A percentile compares a stretch with the other conserved stretches of the same genome.
These are phyloP conservation scores for Beauveria caledonica DNA, from an alignment of 2,329 filamentous ascomycete species.

Conservation along the genomic window DNA sequence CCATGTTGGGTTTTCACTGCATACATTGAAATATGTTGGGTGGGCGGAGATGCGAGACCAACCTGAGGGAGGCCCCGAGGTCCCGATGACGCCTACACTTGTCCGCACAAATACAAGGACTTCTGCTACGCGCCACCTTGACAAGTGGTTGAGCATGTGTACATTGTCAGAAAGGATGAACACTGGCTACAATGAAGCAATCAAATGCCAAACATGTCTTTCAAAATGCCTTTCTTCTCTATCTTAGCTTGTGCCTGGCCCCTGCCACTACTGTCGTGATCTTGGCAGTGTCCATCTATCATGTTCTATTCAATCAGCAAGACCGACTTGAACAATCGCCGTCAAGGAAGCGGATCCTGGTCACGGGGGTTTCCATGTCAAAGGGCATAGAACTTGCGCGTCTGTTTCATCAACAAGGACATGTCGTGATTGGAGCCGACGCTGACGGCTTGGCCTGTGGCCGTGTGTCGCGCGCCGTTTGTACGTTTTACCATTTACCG, in stretches of 20 bases:
- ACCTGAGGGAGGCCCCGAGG: too few species aligned
- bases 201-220: constrained; percentile 12
- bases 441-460: constrained; percentile 46
- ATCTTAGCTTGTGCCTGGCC: constrained; percentile 31
- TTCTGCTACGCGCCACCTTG: background rate
- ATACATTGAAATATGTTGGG: background rate
- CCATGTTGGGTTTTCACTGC: background rate
- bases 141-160: background rate
- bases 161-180: too few species aligned
- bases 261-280: constrained; percentile 39
- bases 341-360: constrained; percentile 44
- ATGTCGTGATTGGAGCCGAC: constrained; percentile 66
- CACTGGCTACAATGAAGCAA: background rate
- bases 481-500: constrained; percentile 42
- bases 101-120: background rate
- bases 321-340: background rate
- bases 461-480: constrained; percentile 49
- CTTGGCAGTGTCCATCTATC: constrained; percentile 22
- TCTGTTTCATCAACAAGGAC: constrained; percentile 53
- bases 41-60: background rate
- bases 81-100: background rate
- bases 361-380: constrained; percentile 66
- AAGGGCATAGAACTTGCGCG: constrained; percentile 62
- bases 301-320: background rate
- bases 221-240: constrained; percentile 19